Conservation (phyloP, 2,329 filamentous ascomycete genomes). For the Trichoderma breve region DNA sequence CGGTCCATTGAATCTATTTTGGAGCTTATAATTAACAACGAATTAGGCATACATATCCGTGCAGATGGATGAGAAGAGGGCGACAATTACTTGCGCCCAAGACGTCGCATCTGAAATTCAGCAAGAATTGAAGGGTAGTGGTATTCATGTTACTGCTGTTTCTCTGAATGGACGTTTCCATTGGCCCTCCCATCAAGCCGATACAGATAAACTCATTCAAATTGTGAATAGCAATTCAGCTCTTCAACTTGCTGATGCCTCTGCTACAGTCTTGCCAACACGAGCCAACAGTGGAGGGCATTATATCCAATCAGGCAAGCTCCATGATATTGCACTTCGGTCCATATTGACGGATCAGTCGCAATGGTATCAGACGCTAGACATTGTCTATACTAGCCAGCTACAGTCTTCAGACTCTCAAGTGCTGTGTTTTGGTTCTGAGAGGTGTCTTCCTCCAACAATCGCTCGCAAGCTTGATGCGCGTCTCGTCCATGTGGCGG, state of each 20-base stretch:
- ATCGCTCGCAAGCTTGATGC: slow-evolving; percentile 22
- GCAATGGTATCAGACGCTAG: background rate
- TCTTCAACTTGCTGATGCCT: background rate
- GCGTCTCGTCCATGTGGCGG: background rate
- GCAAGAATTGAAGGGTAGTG: background rate
- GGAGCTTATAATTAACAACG: background rate
- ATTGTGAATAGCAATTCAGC: background rate
- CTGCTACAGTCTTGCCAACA: background rate
- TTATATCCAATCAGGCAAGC: background rate
- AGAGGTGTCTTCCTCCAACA: slow-evolving; percentile 37
- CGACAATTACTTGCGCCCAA: background rate
- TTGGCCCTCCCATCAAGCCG: background rate
- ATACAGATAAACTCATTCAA: background rate
- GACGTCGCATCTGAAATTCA: background rate
- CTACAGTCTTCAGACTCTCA: slow-evolving; percentile 31
- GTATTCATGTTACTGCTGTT: background rate
- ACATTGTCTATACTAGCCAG: background rate
- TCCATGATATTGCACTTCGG: background rate
- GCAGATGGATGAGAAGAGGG: background rate
- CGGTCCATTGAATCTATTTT: background rate
- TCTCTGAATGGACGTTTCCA: background rate
- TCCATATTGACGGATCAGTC: background rate
- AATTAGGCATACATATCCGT: background rate
- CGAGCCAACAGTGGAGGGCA: background rate
- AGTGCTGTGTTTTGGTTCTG: slow-evolving; percentile 37